phyloP scores from a whole-genome alignment of 192 early-diverging fungal genomes.

The Coemansia sp. region DNA sequence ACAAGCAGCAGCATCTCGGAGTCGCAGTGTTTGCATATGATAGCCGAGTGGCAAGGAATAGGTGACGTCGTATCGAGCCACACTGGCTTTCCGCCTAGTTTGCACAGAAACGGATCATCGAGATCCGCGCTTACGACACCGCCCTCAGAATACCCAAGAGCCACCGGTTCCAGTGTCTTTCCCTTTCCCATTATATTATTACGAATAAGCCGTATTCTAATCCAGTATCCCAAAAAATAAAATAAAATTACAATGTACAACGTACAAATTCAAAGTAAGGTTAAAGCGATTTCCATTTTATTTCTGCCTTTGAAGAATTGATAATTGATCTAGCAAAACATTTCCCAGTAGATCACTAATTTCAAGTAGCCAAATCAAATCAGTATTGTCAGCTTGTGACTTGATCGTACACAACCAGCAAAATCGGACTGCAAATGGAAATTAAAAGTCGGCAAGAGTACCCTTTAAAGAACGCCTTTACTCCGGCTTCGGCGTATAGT shows the following conservation, averaged over 20 bases:
- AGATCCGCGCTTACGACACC: slow-evolving; percentile 15
- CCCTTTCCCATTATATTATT: not conserved
- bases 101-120: slow-evolving; percentile 28
- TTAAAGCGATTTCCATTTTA: too few species aligned
- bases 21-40: slow-evolving; percentile 61
- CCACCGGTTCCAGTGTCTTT: not conserved
- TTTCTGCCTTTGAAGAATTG: too few species aligned
- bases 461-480: not conserved
- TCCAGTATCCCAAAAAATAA: too few species aligned
- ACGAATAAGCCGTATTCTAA: not conserved
- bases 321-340: too few species aligned
- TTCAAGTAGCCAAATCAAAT: not conserved
- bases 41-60: slow-evolving; percentile 12
- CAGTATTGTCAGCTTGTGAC: not conserved
- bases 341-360: not conserved
- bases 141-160: slow-evolving; percentile 42
- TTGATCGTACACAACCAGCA: not conserved
- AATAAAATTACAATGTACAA: too few species aligned
- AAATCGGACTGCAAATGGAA: not conserved
- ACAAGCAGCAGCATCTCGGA: slow-evolving; percentile 64
- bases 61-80: slow-evolving; percentile 38
- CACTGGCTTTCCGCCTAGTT: slow-evolving; percentile 34
- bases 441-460: not conserved
- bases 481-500: slow-evolving; percentile 82
- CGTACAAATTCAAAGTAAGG: too few species aligned